Conservation (phyloP, 176 grass and related monocot species). For the Triticum urartu region DNA sequence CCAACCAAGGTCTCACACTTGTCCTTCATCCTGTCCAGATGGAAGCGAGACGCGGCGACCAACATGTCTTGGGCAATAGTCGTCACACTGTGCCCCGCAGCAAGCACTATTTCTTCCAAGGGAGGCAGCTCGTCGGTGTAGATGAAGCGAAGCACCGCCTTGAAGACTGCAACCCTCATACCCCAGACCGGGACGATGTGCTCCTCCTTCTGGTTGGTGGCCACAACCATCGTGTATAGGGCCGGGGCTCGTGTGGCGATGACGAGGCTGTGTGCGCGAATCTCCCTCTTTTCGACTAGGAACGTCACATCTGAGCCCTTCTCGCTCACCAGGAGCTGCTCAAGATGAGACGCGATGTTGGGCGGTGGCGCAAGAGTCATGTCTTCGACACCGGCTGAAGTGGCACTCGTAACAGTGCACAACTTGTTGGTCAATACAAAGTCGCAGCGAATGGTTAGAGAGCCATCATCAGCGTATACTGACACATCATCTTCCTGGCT, state of each 20-base stretch:
- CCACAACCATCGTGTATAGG: neutral
- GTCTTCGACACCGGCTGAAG: neutral
- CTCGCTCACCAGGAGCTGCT: neutral
- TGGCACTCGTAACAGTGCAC: neutral
- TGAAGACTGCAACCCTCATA: neutral
- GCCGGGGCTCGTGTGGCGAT: neutral
- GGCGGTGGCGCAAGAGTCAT: neutral
- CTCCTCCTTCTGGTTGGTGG: neutral
- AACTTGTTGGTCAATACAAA: neutral
- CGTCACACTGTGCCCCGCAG: neutral
- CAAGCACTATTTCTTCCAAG: neutral
- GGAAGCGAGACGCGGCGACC: neutral
- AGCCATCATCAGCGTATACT: neutral
- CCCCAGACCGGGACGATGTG: neutral
- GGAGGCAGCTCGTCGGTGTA: neutral
- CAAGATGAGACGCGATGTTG: neutral
- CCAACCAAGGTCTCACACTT: neutral
- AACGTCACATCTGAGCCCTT: neutral
- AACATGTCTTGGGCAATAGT: neutral
- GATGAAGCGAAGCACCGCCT: neutral
- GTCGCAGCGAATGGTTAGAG: neutral
- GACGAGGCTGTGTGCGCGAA: neutral
- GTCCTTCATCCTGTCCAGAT: neutral
- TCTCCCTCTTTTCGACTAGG: neutral
- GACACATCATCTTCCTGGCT: neutral